Base-by-base conservation (phyloP, 768 basidiomycete species). In the Obba rivulosa region DNA sequence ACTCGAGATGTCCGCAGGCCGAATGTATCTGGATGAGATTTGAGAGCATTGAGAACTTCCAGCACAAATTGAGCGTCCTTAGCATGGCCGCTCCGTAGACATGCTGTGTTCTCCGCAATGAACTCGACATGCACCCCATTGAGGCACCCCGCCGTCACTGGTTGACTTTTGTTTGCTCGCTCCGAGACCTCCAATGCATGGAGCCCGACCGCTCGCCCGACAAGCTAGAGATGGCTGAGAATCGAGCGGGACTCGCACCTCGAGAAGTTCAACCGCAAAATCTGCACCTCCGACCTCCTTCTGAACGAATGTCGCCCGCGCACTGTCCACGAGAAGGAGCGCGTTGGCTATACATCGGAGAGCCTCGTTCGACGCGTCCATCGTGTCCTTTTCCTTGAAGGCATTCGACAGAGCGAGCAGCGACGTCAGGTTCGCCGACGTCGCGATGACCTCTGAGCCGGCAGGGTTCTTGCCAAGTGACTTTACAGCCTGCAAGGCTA, bases 301-400 rank as follows among this genome's bases (percentile, higher is more conserved):
- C 41, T 65, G 67, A 23, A 86, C 60, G 56, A 86, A 79, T 0
- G 76, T 78, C 17, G 63, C 59, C 43, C 89, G 78, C 2, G 83
- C 81, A 13, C 66, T 60, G 50, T 85, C 84, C 43, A 84, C 69
- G 48, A 91, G 75, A 17, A 92, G 74, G 3, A 92, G 65, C 0
- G 87, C 78, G 62, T 94, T 94, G 8, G 92, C 91, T 21, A 91
- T 73, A 45, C 79, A 87, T 46, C 85, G 74, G 39, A 91, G 69
- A 1, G 86, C 85, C 66, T 90, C 86, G 38, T 75, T 78, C 3
- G 77, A 70, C 2, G 82, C 83, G 11, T 83, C 81, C 2, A 62
- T 60, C 35, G 80, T 74, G 46, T 80, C 76, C 49, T 81, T 82
- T 45, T 80, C 76, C 49, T 81, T 82, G 60, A 83, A 74, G 5